These are phyloP conservation scores for Boletus bicolor DNA, from an alignment of 768 basidiomycete genomes.

Conservation along the genomic window DNA sequence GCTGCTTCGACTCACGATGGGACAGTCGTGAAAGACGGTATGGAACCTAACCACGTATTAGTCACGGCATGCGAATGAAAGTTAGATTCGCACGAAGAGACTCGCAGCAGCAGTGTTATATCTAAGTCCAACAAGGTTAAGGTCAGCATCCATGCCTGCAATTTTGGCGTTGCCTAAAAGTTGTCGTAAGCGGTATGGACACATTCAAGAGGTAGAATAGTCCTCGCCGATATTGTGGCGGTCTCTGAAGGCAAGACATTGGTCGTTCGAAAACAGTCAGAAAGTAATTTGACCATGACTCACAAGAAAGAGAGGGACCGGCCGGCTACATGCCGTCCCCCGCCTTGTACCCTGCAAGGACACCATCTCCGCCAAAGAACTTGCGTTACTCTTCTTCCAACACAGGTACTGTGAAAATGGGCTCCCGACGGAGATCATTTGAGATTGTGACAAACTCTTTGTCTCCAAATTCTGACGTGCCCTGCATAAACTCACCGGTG, in stretches of 20 bases:
- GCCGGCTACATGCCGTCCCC: too few relatives aligned
- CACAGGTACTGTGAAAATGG: too few relatives aligned
- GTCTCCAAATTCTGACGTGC: too few relatives aligned
- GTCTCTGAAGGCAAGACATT: conserved; percentile 29
- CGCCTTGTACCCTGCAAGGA: too few relatives aligned
- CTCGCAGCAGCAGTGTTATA: conserved; percentile 40
- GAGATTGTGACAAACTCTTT: too few relatives aligned
- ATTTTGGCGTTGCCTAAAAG: conserved; percentile 41
- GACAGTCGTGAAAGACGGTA: conserved; percentile 36
- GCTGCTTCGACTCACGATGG: conserved; percentile 33
- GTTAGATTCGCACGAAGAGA: conserved; percentile 31
- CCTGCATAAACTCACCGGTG: too few relatives aligned
- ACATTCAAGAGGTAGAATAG: not conserved
- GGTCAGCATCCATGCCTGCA: conserved; percentile 43
- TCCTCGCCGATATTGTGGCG: conserved; percentile 43
- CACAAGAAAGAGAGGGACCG: conserved; percentile 16
- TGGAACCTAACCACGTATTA: conserved; percentile 22
- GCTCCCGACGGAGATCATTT: too few relatives aligned
- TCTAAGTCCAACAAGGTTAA: conserved; percentile 33
- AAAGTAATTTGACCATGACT: not conserved
- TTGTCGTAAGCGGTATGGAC: conserved; percentile 2
- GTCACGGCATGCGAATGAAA: not conserved
- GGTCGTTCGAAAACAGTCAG: not conserved
- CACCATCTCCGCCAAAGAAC: too few relatives aligned
- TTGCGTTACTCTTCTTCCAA: too few relatives aligned